A percentile compares a stretch with the other conserved stretches of the same genome.
phyloP scores from a whole-genome alignment of 768 basidiomycete species.

The Hygrophorus russula region DNA sequence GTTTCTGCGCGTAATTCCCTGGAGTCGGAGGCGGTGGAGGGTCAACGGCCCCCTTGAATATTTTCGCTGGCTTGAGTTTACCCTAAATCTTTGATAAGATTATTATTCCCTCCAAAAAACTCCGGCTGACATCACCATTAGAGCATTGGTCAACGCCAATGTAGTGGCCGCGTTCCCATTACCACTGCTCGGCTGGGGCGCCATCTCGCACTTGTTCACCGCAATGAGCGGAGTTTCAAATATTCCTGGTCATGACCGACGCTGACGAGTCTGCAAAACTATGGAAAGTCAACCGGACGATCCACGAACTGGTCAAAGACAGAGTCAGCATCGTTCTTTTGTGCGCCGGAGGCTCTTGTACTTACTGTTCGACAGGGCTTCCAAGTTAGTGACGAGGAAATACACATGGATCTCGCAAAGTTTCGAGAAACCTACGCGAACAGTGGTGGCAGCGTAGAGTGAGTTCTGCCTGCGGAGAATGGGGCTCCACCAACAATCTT shows the following conservation, averaged over 20 bases:
- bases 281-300: constrained; percentile 94
- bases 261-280: constrained; percentile 76
- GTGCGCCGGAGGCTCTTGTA: constrained; percentile 11
- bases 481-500: constrained; percentile 3
- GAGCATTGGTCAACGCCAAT: constrained; percentile 31
- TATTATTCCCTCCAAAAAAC: not conserved
- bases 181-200: constrained; percentile 32
- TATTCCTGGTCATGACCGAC: constrained; percentile 45
- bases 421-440: constrained; percentile 71
- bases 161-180: constrained; percentile 19
- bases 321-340: constrained; percentile 45
- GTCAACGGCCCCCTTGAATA: constrained; percentile 75
- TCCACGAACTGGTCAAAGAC: constrained; percentile 93
- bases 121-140: constrained; percentile 33
- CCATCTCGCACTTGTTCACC: constrained; percentile 18
- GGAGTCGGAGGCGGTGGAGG: constrained; percentile 37
- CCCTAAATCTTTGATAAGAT: constrained; percentile 26
- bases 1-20: constrained; percentile 20
- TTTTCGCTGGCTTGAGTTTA: constrained; percentile 80
- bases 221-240: constrained; percentile 38
- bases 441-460: constrained; percentile 77
- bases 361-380: constrained; percentile 57
- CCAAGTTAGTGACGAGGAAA: constrained; percentile 89
- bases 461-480: constrained; percentile 23
- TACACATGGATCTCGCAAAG: constrained; percentile 71